Conservation (phyloP, 2,329 filamentous ascomycete genomes). For the Coniochaeta sp. region DNA sequence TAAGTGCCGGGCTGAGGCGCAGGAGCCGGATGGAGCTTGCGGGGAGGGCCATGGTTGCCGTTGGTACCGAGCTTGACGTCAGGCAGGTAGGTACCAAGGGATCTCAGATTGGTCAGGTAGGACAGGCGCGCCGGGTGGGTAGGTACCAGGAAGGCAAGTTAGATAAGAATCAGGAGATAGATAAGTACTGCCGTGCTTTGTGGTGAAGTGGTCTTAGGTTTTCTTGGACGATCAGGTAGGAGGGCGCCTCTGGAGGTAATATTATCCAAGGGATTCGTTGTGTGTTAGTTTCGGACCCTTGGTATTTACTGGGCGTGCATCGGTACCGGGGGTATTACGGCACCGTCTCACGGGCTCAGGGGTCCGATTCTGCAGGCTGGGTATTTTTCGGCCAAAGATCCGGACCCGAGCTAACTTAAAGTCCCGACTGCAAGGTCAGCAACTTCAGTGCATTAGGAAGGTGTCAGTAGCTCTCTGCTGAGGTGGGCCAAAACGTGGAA, state of each 20-base stretch:
- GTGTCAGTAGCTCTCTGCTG: too few species aligned
- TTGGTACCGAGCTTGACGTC: background rate
- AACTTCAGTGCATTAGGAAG: background rate
- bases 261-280: background rate
- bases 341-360: too few species aligned
- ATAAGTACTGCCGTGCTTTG: background rate
- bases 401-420: background rate
- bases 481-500: too few species aligned
- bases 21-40: conserved; percentile 1
- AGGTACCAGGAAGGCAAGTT: background rate
- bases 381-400: too few species aligned
- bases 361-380: too few species aligned
- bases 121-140: background rate
- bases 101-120: too few species aligned
- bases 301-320: background rate
- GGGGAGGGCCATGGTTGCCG: background rate
- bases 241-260: background rate
- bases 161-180: too few species aligned
- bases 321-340: too few species aligned
- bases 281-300: background rate
- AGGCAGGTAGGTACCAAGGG: background rate
- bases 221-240: background rate
- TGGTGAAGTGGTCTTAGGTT: background rate
- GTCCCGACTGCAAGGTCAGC: conserved; percentile 2
- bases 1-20: background rate